Percentiles rank a stretch among this genome's conserved stretches.
Evolutionary conservation across 2,329 filamentous ascomycete genomes (phyloP).

Genomic region (Aspergillus sp.): DNA sequence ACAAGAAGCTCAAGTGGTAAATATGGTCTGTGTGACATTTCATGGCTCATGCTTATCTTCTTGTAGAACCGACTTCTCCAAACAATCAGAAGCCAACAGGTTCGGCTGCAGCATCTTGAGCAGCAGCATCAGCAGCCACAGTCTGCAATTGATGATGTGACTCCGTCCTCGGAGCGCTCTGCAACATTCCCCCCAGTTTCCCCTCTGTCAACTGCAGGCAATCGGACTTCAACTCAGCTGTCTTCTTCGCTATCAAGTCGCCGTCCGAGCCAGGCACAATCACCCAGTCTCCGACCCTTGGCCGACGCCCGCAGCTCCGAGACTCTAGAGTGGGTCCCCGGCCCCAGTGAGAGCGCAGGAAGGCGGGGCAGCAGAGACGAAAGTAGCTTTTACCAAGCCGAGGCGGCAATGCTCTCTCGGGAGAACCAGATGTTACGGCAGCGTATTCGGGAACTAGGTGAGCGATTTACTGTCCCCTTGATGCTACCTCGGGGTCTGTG

Average conservation of each 20-base stretch:
- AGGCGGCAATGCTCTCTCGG: slow-evolving; percentile 50
- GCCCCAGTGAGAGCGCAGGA: slow-evolving; percentile 31
- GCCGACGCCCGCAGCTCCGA: slow-evolving; percentile 32
- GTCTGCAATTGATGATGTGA: slow-evolving; percentile 49
- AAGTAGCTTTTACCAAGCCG: slow-evolving; percentile 52
- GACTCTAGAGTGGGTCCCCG: slow-evolving; percentile 31
- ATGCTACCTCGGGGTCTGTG: background rate
- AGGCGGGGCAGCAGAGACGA: slow-evolving; percentile 52
- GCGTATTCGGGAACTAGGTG: slow-evolving; percentile 53
- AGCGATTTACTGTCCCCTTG: slow-evolving; percentile 19
- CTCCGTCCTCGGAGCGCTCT: slow-evolving; percentile 49
- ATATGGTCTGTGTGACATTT: slow-evolving; percentile 10
- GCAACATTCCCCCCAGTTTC: slow-evolving; percentile 42
- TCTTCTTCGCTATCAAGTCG: slow-evolving; percentile 41
- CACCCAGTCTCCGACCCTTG: slow-evolving; percentile 42
- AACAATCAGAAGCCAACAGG: slow-evolving; percentile 54
- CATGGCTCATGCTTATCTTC: slow-evolving; percentile 14
- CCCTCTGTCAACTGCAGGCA: slow-evolving; percentile 33
- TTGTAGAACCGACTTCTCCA: slow-evolving; percentile 54
- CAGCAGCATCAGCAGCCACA: slow-evolving; percentile 38
- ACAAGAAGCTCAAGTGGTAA: slow-evolving; percentile 56
- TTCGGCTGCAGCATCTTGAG: slow-evolving; percentile 48
- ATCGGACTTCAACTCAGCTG: slow-evolving; percentile 38
- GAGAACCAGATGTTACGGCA: slow-evolving; percentile 55
- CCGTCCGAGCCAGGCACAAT: slow-evolving; percentile 42